Conservation (phyloP, 805 yeast species). For the Yarrowia hollandica region DNA sequence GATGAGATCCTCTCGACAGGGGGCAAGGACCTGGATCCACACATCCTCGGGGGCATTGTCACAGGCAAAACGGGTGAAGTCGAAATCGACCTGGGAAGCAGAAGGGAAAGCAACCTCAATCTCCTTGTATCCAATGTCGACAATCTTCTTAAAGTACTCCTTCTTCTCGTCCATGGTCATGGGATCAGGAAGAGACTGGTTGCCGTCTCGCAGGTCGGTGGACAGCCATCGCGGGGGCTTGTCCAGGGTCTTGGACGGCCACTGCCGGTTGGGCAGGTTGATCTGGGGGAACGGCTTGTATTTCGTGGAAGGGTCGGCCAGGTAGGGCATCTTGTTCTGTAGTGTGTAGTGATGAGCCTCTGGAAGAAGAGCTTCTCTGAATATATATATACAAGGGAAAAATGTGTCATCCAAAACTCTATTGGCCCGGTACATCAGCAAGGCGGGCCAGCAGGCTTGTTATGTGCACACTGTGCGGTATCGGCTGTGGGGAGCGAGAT, state of each 20-base stretch:
- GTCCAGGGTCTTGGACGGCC: constrained; percentile 63
- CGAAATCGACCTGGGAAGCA: constrained; percentile 78
- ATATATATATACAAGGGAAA: constrained; percentile 1
- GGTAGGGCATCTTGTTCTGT: constrained; percentile 1
- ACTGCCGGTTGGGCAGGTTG: constrained; percentile 59
- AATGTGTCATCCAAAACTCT: constrained; percentile 20
- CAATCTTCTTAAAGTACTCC: constrained; percentile 63
- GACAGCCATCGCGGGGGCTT: constrained; percentile 81
- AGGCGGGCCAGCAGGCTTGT: neutral
- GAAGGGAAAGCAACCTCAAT: constrained; percentile 82
- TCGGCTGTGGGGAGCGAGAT: neutral
- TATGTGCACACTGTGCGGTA: constrained; percentile 8
- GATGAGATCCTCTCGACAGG: constrained; percentile 73
- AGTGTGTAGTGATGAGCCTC: no score
- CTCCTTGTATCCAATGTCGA: constrained; percentile 76
- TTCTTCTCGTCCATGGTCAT: constrained; percentile 80
- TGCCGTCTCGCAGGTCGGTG: constrained; percentile 81
- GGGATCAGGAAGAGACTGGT: constrained; percentile 83
- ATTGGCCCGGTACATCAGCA: constrained; percentile 16
- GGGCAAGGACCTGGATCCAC: constrained; percentile 71
- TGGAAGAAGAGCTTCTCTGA: no score
- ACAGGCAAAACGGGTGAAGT: constrained; percentile 73
- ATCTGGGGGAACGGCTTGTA: constrained; percentile 58
- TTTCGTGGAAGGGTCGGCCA: constrained; percentile 42
- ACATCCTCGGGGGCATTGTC: constrained; percentile 76